Conservation (phyloP, 352 stramenopile genomes). For the Blastocystis sp. region DNA sequence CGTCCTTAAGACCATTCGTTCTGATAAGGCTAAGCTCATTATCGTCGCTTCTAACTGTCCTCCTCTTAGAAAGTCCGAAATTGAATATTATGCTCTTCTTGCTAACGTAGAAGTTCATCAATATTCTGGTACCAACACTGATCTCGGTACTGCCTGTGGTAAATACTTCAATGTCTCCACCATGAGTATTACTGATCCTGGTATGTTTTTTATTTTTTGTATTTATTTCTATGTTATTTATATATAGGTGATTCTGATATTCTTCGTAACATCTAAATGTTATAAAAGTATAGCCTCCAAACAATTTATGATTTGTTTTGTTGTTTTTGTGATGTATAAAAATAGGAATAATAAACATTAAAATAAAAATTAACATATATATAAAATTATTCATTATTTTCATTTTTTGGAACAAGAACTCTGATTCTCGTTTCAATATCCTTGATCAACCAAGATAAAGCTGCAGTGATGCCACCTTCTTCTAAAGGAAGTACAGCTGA, state of each 20-base stretch:
- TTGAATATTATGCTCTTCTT: constrained; percentile 99
- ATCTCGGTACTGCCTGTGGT: constrained; percentile 91
- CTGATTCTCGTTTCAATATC: no score
- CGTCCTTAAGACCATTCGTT: constrained; percentile 82
- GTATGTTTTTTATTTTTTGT: constrained; percentile 43
- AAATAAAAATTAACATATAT: no score
- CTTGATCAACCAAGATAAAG: no score
- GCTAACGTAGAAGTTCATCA: constrained; percentile 91
- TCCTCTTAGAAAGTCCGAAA: constrained; percentile 87
- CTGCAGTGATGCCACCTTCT: no score
- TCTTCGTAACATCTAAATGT: constrained; percentile 49
- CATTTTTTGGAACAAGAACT: no score
- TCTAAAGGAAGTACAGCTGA: no score
- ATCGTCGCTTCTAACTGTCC: constrained; percentile 90
- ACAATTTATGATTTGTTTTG: no score
- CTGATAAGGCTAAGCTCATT: constrained; percentile 74
- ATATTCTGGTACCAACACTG: constrained; percentile 88
- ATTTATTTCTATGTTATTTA: not conserved
- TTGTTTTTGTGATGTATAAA: no score
- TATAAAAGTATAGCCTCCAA: no score
- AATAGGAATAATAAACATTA: no score
- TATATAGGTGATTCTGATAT: constrained; percentile 80
- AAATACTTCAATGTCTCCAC: constrained; percentile 95
- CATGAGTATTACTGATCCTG: constrained; percentile 77
- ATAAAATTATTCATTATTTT: no score